Evolutionary conservation across 2,329 filamentous ascomycete genomes (phyloP).

Genomic region (Herpotrichia juniperi): DNA sequence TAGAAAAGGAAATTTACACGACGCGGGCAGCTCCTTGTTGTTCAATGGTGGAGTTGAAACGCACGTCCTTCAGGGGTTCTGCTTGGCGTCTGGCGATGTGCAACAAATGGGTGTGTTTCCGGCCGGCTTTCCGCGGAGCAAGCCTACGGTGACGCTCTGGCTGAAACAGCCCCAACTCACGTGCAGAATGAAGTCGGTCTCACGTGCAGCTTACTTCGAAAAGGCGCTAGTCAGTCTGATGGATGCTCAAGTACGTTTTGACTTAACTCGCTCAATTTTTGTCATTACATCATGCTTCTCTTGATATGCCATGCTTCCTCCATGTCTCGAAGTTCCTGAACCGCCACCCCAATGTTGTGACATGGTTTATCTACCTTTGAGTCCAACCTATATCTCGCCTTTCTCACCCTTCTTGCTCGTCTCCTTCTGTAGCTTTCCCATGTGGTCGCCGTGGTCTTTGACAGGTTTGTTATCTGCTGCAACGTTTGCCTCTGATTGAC

Average conservation of each 20-base stretch:
- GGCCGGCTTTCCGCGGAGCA: background rate
- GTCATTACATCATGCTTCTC: too few relatives aligned
- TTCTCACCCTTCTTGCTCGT: slow-evolving; percentile 49
- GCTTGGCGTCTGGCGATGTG: background rate
- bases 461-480: slow-evolving; percentile 52
- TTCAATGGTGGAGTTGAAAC: slow-evolving; percentile 1
- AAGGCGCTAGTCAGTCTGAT: too few relatives aligned
- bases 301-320: too few relatives aligned
- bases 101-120: slow-evolving; percentile 2
- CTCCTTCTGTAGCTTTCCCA: slow-evolving; percentile 53
- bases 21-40: slow-evolving; percentile 11
- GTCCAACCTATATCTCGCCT: slow-evolving; percentile 30
- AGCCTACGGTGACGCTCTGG: background rate
- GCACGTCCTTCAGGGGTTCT: background rate
- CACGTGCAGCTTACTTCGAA: background rate
- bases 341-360: too few relatives aligned
- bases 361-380: too few relatives aligned
- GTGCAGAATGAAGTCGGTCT: background rate
- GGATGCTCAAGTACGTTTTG: too few relatives aligned
- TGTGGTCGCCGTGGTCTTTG: slow-evolving; percentile 50
- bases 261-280: too few relatives aligned
- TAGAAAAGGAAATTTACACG: slow-evolving; percentile 23
- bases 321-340: too few relatives aligned
- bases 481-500: slow-evolving; percentile 47
- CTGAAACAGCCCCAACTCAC: background rate